A percentile compares a stretch with the other conserved stretches of the same genome.
These are phyloP conservation scores for Trebouxiophyceae sp. DNA, from an alignment of 163 green algal genomes.

Conservation along the genomic window DNA sequence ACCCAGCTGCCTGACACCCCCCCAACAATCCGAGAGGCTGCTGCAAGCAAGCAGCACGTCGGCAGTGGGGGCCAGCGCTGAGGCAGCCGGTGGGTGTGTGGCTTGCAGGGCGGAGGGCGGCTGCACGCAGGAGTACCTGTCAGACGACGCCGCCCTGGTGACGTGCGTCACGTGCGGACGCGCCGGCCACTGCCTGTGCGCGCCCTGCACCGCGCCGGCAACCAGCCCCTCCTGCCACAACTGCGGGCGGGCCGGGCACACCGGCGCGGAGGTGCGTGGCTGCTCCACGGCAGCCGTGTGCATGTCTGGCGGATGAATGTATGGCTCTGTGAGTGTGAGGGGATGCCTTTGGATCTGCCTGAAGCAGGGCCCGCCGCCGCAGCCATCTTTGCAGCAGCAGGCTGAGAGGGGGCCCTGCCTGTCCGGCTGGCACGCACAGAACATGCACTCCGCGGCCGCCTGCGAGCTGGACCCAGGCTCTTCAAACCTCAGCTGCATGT, in stretches of 20 bases:
- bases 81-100: too few relatives aligned
- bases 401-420: too few relatives aligned
- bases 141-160: constrained; percentile 24
- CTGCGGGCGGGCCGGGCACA: constrained; percentile 38
- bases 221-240: constrained; percentile 32
- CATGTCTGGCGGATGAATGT: background rate
- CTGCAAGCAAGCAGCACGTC: too few relatives aligned
- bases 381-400: too few relatives aligned
- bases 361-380: too few relatives aligned
- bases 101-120: constrained; percentile 29
- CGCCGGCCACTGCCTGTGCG: constrained; percentile 34
- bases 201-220: background rate
- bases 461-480: too few relatives aligned
- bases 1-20: too few relatives aligned
- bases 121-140: constrained; percentile 25
- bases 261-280: constrained; percentile 3
- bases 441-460: background rate
- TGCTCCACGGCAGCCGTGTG: background rate
- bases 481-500: too few relatives aligned
- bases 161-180: constrained; percentile 31
- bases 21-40: too few relatives aligned
- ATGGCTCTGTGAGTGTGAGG: background rate
- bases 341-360: background rate
- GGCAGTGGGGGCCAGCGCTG: too few relatives aligned
- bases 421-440: background rate